Evolutionary conservation across 305 asterid genomes (phyloP), one percentile per base, ranked within the genome.

Genomic region (Rubia tinctorum): DNA sequence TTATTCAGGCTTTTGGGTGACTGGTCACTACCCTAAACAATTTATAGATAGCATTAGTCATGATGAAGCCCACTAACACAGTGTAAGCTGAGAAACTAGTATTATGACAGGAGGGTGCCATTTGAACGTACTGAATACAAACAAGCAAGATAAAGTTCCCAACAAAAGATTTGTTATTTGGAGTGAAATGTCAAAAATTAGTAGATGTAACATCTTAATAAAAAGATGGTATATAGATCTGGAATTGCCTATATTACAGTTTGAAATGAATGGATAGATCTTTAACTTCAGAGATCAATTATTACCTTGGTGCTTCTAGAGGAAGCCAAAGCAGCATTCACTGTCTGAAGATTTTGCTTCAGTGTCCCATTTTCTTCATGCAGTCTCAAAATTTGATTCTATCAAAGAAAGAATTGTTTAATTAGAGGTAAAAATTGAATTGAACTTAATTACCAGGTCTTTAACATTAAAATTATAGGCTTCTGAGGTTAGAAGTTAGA

Each of bases 311-410:
- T 81, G 84, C 82, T 83, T 84, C 83, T 92, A 58, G 95, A 80
- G 75, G 91, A 83, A 80, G 74, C 78, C 66, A 76, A 86, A 68
- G 96, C 84, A 77, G 87, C 85, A 85, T 86, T 91, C 43, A 87
- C 80, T 49, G 82, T 68, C 66, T 83, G 83, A 63, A 88, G 84
- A 82, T 88, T 91, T 80, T 86, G 93, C 81, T 95, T 95, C 82
- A 95, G 81, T 1, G 88, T 82, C 79, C 89, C 85, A 80, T 91
- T 95, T 89, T 92, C 99, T 85, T 87, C 90, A 76, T 73, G 76
- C 85, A 95, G 75, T 82, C 84, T 87, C 68, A 79, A 79, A 79
- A 95, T 78, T 75, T 81, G 95, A 78, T 89, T 96, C 99, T 95
- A 91, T 80, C 43, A 53, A 59, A n/a, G 27, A 55, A 47, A 63